Evolutionary conservation across 2,329 filamentous ascomycete species (phyloP).

Genomic region (Aquanectria penicillioides): DNA sequence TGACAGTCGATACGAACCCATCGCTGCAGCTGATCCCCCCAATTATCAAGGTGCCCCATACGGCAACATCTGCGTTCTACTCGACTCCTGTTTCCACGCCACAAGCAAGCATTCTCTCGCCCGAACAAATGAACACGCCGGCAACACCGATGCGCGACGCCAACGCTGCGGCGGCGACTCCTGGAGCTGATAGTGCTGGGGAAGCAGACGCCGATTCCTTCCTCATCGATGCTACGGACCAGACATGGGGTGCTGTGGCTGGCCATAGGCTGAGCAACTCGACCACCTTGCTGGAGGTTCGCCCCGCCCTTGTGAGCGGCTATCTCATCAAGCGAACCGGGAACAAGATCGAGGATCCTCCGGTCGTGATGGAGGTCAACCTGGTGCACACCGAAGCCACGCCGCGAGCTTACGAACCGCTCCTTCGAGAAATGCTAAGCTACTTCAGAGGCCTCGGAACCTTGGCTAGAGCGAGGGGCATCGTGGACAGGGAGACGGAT

Average conservation of each 20-base stretch:
- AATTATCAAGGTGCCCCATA: slow-evolving; percentile 58
- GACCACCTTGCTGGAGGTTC: slow-evolving; percentile 62
- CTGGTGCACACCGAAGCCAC: slow-evolving; percentile 65
- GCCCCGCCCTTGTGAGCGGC: slow-evolving; percentile 69
- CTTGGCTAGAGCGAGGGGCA: slow-evolving; percentile 72
- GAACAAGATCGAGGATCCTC: slow-evolving; percentile 64
- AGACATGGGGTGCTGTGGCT: slow-evolving; percentile 79
- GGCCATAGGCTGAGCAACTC: slow-evolving; percentile 73
- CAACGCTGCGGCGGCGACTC: slow-evolving; percentile 56
- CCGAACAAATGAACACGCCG: slow-evolving; percentile 65
- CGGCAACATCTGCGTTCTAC: slow-evolving; percentile 57
- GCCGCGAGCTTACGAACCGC: slow-evolving; percentile 66
- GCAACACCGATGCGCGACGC: slow-evolving; percentile 57
- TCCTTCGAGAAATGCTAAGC: slow-evolving; percentile 75
- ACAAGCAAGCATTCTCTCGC: slow-evolving; percentile 67
- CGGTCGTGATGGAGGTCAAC: slow-evolving; percentile 71
- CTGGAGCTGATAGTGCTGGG: slow-evolving; percentile 52
- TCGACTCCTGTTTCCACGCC: slow-evolving; percentile 77
- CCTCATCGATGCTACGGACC: slow-evolving; percentile 77
- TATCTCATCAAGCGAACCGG: slow-evolving; percentile 74
- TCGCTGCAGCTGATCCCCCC: slow-evolving; percentile 71
- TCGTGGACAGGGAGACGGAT: slow-evolving; percentile 67
- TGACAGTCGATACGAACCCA: slow-evolving; percentile 73
- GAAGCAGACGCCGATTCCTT: slow-evolving; percentile 67
- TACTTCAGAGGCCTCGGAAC: slow-evolving; percentile 76